A percentile compares a stretch with the other conserved stretches of the same genome.
Conservation (phyloP, 163 green algal species). For the Chlamydomonas reinhardtii region DNA sequence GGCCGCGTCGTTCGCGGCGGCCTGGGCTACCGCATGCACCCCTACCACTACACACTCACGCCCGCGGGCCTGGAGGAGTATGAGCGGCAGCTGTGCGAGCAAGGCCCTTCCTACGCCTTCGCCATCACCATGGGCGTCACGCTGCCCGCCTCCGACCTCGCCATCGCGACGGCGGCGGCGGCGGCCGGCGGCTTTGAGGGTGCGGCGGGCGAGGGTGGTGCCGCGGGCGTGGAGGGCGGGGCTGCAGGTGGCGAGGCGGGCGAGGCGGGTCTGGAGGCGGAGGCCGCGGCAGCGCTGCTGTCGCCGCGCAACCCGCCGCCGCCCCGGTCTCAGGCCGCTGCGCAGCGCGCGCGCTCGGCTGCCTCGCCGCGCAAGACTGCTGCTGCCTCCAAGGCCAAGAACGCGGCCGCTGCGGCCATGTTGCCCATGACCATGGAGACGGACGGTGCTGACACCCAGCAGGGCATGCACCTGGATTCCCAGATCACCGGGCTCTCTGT, state of each 20-base stretch:
- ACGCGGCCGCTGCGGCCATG: too few relatives aligned
- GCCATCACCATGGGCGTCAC: constrained; percentile 22
- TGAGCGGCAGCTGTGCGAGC: constrained; percentile 34
- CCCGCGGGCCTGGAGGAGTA: constrained; percentile 29
- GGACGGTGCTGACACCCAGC: background rate
- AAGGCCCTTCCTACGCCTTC: constrained; percentile 27
- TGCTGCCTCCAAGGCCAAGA: background rate
- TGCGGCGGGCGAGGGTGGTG: background rate
- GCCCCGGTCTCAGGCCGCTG: too few relatives aligned
- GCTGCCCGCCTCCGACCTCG: background rate
- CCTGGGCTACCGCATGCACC: constrained; percentile 47
- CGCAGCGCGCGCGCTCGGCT: background rate
- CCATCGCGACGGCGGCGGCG: background rate
- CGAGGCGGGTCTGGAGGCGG: background rate
- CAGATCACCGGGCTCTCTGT: background rate
- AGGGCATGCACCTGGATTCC: background rate
- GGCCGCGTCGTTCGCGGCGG: constrained; percentile 32
- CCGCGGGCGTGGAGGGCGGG: too few relatives aligned
- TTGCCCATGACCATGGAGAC: background rate
- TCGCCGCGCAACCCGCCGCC: background rate
- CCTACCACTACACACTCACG: constrained; percentile 46
- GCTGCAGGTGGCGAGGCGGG: background rate
- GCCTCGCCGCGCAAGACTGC: background rate
- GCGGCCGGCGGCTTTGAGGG: background rate
- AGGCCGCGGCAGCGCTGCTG: background rate